Conservation (phyloP, 179 eudicot genomes). For the Carnegiea gigantea region DNA sequence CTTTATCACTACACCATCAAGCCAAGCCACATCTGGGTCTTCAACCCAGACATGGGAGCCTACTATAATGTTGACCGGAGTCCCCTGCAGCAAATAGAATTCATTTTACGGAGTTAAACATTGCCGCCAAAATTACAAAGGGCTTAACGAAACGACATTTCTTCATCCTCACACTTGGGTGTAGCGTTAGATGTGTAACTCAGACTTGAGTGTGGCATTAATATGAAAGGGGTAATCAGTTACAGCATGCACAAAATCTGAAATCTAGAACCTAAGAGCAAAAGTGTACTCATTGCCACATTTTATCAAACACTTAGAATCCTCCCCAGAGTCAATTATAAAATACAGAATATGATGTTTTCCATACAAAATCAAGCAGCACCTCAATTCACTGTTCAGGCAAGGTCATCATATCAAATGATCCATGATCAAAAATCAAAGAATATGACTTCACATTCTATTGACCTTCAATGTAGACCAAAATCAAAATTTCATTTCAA, state of each 20-base stretch:
- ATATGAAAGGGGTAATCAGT: too few species aligned
- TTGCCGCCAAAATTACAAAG: background rate
- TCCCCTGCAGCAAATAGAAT: conserved; percentile 55
- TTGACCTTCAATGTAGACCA: too few species aligned
- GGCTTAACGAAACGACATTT: background rate
- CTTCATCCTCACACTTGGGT: background rate
- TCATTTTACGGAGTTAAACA: background rate
- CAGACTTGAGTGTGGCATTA: too few species aligned
- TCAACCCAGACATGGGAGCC: conserved; percentile 96
- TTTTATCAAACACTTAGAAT: conserved; percentile 17
- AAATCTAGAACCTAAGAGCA: background rate
- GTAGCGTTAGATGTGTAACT: too few species aligned
- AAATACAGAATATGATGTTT: background rate
- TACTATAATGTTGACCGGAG: conserved; percentile 83
- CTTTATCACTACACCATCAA: conserved; percentile 76
- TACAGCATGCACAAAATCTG: too few species aligned
- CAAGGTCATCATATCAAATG: background rate
- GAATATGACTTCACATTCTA: too few species aligned
- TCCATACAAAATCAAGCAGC: background rate
- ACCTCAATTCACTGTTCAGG: background rate
- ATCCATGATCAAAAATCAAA: background rate
- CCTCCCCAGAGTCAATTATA: background rate
- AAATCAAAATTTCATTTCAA: too few species aligned
- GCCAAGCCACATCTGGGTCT: conserved; percentile 81
- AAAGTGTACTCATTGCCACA: background rate